Conservation (phyloP, 1,139 yeast species). For the Candida frijolesensis region DNA sequence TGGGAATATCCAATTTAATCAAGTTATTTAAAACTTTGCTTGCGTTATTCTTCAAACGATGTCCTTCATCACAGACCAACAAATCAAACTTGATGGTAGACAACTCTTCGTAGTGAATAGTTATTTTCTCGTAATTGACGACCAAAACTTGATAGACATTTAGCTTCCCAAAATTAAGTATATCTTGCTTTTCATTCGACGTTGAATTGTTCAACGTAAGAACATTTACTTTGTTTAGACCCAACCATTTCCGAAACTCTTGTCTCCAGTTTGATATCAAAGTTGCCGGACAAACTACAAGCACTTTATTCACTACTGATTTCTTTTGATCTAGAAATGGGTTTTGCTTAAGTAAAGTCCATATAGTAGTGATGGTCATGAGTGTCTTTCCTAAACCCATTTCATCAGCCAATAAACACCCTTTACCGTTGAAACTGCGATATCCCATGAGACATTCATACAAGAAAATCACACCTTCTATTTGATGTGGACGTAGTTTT, state of each 20-base stretch:
- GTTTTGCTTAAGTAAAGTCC: conserved; percentile 81
- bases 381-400: conserved; percentile 97
- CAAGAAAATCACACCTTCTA: conserved; percentile 78
- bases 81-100: conserved; percentile 60
- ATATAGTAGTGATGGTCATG: conserved; percentile 78
- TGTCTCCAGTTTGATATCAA: conserved; percentile 83
- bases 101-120: conserved; percentile 59
- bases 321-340: conserved; percentile 44
- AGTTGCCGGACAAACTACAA: conserved; percentile 92
- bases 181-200: conserved; percentile 59
- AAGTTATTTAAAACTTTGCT: conserved; percentile 73
- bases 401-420: conserved; percentile 91
- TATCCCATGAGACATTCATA: conserved; percentile 82
- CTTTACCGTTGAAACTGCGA: conserved; percentile 54
- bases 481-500: conserved; percentile 76
- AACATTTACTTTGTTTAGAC: conserved; percentile 60
- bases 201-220: conserved; percentile 53
- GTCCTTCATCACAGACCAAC: conserved; percentile 94
- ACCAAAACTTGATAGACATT: conserved; percentile 81
- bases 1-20: conserved; percentile 54
- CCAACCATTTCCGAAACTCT: conserved; percentile 92
- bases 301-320: conserved; percentile 55
- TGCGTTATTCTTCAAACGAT: conserved; percentile 69
- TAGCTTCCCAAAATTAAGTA: conserved; percentile 63
- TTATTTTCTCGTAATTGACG: conserved; percentile 83